These are phyloP conservation scores for Fraxinus baroniana DNA, from an alignment of 305 asterid genomes.

Conservation along the genomic window DNA sequence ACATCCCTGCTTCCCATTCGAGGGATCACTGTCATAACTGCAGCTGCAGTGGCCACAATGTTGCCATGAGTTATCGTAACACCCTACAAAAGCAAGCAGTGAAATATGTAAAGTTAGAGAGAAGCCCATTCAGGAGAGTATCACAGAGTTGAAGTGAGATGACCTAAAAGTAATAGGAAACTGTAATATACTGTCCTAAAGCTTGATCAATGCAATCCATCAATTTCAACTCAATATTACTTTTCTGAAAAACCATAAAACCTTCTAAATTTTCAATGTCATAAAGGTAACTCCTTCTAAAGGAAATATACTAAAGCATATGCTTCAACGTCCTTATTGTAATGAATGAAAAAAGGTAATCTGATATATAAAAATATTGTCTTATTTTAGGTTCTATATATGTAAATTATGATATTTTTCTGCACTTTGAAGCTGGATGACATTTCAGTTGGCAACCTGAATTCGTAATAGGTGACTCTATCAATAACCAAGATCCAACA, in stretches of 20 bases:
- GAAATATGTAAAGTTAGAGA: conserved; percentile 12
- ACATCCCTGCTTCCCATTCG: conserved; percentile 60
- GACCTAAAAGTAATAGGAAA: not conserved
- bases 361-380: not conserved
- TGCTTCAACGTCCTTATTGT: conserved; percentile 5
- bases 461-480: conserved; percentile 8
- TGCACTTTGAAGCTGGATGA: not conserved
- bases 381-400: not conserved
- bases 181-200: not conserved
- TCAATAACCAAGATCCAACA: conserved; percentile 7
- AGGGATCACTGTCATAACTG: conserved; percentile 81
- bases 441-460: conserved; percentile 3
- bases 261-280: not conserved
- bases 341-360: conserved; percentile 11
- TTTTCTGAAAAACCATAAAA: not conserved
- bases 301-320: not conserved
- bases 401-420: not conserved
- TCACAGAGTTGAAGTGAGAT: conserved; percentile 13
- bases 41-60: conserved; percentile 85
- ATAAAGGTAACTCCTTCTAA: conserved; percentile 14
- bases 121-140: conserved; percentile 4
- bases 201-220: not conserved
- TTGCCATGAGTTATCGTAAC: conserved; percentile 92
- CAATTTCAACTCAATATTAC: not conserved
- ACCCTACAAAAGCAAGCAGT: conserved; percentile 49